Base-by-base conservation (phyloP, 1,139 yeast genomes). In the Debaryomyces psychrophilus region DNA sequence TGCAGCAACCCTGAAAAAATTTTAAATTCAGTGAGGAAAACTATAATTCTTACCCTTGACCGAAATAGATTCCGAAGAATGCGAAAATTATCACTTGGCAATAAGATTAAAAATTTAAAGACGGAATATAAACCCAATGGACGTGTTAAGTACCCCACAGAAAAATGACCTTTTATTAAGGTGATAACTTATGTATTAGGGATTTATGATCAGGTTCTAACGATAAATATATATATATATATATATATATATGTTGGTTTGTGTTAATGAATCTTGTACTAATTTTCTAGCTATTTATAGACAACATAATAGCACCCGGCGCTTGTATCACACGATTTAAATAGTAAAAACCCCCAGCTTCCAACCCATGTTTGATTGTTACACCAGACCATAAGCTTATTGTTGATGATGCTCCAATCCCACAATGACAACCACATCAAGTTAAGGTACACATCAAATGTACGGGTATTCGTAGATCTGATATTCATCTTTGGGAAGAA, bases 361-460 rank as follows among this genome's bases (percentile, higher is more conserved):
- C 45, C 26, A 47, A 47, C 28, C 46, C 50, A 31, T 47, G 50
- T 38, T 42, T 47, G 8, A 44, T 44, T 8, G 44, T 47, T 31
- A 47, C 50, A 9, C 39, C 43, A 8, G 42, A 41, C n/a, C 41
- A 41, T 17, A 41, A 47, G 12, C 37, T 47, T 15, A 18, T 35
- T n/a, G 33, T 37, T 14, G 41, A 34, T n/a, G 18, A 20, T 20
- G 48, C 48, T 20, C 46, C 50, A 28, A 42, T 47, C 22, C 47
- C 48, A 15, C n/a, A 18, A 9, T 28, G 33, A 17, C 22, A 37
- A 18, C 47, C 48, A 3, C 14, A 46, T 23, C 46, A 51, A 36
- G 50, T 51, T 8, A 29, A 44, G 22, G 62, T 78, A 37, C 81
- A 76, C 51, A 68, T 79, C 44, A 60, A 69, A 37, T 71, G 75